A percentile compares a stretch with the other conserved stretches of the same genome.
phyloP scores from a whole-genome alignment of 169 alveolate species.

The Sarcocystis neurona region DNA sequence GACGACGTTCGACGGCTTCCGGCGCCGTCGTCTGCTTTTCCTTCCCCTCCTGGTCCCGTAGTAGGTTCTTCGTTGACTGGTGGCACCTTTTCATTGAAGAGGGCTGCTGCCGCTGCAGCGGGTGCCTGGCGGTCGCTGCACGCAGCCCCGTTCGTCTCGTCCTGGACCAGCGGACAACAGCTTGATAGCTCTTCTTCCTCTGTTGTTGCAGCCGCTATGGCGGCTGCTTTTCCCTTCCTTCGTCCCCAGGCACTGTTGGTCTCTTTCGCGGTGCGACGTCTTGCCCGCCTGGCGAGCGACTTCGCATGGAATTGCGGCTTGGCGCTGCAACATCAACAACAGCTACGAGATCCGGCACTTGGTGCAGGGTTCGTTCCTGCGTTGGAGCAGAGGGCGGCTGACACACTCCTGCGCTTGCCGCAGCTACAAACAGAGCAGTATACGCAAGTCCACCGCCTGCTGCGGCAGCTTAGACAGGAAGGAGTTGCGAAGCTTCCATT shows the following conservation, averaged over 20 bases:
- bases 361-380: too few species aligned
- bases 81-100: background rate
- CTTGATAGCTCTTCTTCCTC: too few species aligned
- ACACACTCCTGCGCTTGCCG: too few species aligned
- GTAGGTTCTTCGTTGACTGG: background rate
- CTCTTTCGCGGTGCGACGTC: conserved; percentile 7
- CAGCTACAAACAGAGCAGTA: conserved; percentile 1
- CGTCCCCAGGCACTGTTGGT: conserved; percentile 28
- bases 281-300: conserved; percentile 23
- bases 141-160: background rate
- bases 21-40: background rate
- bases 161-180: too few species aligned
- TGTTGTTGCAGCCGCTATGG: too few species aligned
- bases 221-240: background rate
- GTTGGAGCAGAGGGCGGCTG: too few species aligned
- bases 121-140: background rate
- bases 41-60: conserved; percentile 31
- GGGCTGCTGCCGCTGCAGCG: background rate
- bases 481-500: background rate
- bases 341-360: too few species aligned
- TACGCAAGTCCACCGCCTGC: background rate
- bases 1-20: conserved; percentile 3
- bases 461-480: background rate
- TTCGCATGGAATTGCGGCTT: conserved; percentile 10
- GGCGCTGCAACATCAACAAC: too few species aligned